phyloP scores from a whole-genome alignment of 1,284 basidiomycete species.

The Pyrrhoderma lamaoense region DNA sequence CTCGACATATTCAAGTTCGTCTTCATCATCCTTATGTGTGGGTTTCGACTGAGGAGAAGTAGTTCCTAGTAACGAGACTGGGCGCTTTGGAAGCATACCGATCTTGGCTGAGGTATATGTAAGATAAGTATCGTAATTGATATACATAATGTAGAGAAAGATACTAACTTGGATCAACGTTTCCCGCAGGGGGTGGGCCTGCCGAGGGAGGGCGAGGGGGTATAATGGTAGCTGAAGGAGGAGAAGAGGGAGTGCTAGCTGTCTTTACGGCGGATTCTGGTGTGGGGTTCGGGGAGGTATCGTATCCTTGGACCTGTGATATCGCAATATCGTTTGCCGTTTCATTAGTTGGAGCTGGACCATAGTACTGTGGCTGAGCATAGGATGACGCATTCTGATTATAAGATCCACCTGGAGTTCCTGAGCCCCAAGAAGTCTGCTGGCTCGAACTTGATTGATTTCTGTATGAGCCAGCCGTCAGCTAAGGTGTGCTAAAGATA shows the following conservation, averaged over 20 bases:
- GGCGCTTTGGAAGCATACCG: slow-evolving; percentile 66
- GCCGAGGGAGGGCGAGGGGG: slow-evolving; percentile 15
- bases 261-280: background rate
- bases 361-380: slow-evolving; percentile 1
- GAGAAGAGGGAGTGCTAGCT: background rate
- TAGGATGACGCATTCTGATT: background rate
- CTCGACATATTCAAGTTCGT: slow-evolving; percentile 57
- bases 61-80: slow-evolving; percentile 55
- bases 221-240: slow-evolving; percentile 6
- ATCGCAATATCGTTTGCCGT: background rate
- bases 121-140: background rate
- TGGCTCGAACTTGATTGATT: background rate
- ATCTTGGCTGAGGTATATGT: slow-evolving; percentile 39
- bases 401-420: background rate
- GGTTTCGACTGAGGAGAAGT: slow-evolving; percentile 28
- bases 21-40: slow-evolving; percentile 31
- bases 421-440: slow-evolving; percentile 13
- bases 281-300: slow-evolving; percentile 1
- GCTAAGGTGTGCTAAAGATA: background rate
- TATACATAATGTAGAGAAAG: background rate
- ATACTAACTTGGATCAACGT: slow-evolving; percentile 16
- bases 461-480: background rate
- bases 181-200: slow-evolving; percentile 14
- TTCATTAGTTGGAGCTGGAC: background rate
- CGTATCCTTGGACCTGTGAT: slow-evolving; percentile 9